Base-by-base conservation (phyloP, 306 rosid genomes). In the Corylus americana region DNA sequence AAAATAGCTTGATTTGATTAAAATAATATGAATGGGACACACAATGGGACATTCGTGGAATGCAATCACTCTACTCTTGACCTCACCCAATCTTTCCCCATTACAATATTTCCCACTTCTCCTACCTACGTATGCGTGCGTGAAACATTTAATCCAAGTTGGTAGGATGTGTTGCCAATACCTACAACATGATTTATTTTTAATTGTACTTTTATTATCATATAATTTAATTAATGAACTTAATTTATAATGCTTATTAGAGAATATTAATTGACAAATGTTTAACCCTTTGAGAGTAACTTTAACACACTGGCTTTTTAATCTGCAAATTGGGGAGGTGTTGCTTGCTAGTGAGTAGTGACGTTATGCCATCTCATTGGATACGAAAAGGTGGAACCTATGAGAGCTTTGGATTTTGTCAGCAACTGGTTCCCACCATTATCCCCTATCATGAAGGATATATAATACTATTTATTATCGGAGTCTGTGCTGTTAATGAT, bases 371-470 rank as follows among this genome's bases (percentile, higher is more conserved):
- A 16, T 77, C 69, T 78, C 74, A 85, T 80, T 88, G 86, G 89
- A 54, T 75, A 74, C 70, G 64, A 72, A 88, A 83, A 83, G 88
- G 70, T 76, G 71, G 57, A 74, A 63, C 50, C 49, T 73, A 59
- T 70, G 63, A 69, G 79, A 63, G 64, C 82, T 55, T 84, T 90
- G 85, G 90, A 89, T 88, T 83, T 88, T 85, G 77, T 77, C 53
- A 63, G 61, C 58, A 72, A 76, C 76, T 82, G 78, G 79, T 82
- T 81, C 86, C 80, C 90, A 86, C 90, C 87, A 81, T 81, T 83
- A 86, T 77, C 61, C 16, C 31, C 55, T 42, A 77, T 78, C 84
- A 85, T 84, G 72, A 76, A 75, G 22, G 61, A 80, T 77, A 74
- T 75, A 49, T 25, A 55, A 44, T 18, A 77, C 53, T 67, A 39